These are phyloP conservation scores for Phylloporus sp. DNA, from an alignment of 1,284 basidiomycete species.

Conservation along the genomic window DNA sequence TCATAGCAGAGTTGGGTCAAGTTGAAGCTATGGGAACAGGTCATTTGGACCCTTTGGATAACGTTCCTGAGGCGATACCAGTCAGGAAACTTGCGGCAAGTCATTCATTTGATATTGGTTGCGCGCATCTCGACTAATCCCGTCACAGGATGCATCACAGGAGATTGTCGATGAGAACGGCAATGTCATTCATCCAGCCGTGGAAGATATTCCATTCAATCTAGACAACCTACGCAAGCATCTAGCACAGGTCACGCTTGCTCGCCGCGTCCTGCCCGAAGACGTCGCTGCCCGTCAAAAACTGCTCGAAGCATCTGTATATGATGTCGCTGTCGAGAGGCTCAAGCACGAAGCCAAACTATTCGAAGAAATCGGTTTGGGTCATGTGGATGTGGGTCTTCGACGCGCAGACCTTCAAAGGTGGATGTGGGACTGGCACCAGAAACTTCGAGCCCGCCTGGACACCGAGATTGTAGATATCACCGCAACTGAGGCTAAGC, in stretches of 20 bases:
- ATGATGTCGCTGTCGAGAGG: slow-evolving; percentile 80
- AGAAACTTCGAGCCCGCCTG: slow-evolving; percentile 61
- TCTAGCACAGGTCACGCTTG: slow-evolving; percentile 63
- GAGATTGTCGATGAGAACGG: slow-evolving; percentile 31
- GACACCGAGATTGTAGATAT: slow-evolving; percentile 61
- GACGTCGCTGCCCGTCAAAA: slow-evolving; percentile 79
- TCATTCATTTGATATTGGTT: not conserved
- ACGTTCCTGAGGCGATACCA: slow-evolving; percentile 62
- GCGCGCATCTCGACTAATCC: not conserved
- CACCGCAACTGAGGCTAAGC: slow-evolving; percentile 42
- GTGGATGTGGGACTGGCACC: slow-evolving; percentile 92
- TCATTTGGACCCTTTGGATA: slow-evolving; percentile 47
- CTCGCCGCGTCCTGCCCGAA: slow-evolving; percentile 65
- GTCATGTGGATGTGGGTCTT: slow-evolving; percentile 51
- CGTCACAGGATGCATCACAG: slow-evolving; percentile 19
- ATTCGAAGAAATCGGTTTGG: slow-evolving; percentile 62
- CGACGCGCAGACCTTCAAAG: slow-evolving; percentile 62
- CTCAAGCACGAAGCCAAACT: slow-evolving; percentile 68
- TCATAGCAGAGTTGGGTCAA: slow-evolving; percentile 62
- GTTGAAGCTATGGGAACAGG: slow-evolving; percentile 50
- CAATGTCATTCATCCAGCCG: slow-evolving; percentile 19
- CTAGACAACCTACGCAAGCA: slow-evolving; percentile 69
- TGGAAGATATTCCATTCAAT: slow-evolving; percentile 69
- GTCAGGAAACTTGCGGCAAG: slow-evolving; percentile 43
- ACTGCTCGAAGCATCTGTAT: slow-evolving; percentile 83